Conservation (phyloP, 805 yeast genomes). For the Blastobotrys mokoenaii region DNA sequence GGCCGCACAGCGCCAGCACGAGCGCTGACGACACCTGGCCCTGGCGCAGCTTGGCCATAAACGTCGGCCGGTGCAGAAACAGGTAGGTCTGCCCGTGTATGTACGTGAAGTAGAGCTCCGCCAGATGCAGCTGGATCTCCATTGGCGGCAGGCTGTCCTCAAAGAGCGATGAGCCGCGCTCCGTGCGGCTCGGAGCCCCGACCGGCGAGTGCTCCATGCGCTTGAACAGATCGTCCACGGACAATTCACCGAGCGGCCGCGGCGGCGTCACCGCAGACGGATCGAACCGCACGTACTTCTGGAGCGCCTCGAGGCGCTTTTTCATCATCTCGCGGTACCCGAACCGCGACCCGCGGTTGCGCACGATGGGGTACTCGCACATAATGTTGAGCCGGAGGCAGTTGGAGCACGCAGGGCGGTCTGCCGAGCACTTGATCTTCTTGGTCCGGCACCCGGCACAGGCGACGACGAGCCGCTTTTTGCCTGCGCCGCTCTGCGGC, state of each 20-base stretch:
- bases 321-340: slow-evolving; percentile 27
- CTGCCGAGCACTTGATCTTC: slow-evolving; percentile 31
- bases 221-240: neutral
- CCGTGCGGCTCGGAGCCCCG: neutral
- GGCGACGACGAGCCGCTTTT: slow-evolving; percentile 28
- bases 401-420: slow-evolving; percentile 30
- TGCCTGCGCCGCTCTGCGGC: slow-evolving; percentile 2
- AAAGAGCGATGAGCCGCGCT: neutral
- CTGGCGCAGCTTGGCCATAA: slow-evolving; percentile 22
- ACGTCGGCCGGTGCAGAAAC: slow-evolving; percentile 27
- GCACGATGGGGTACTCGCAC: slow-evolving; percentile 29
- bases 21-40: slow-evolving; percentile 24
- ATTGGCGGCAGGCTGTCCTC: slow-evolving; percentile 7
- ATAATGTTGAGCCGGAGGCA: slow-evolving; percentile 26
- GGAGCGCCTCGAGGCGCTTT: slow-evolving; percentile 16
- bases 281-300: slow-evolving; percentile 6
- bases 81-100: slow-evolving; percentile 30
- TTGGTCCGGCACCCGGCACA: slow-evolving; percentile 30
- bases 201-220: neutral
- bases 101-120: slow-evolving; percentile 28
- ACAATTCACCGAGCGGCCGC: neutral
- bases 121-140: slow-evolving; percentile 25
- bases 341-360: slow-evolving; percentile 31
- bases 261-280: neutral
- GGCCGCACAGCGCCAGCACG: slow-evolving; percentile 28